These are phyloP conservation scores for Russula sp. DNA, from an alignment of 768 basidiomycete species.

Conservation along the genomic window DNA sequence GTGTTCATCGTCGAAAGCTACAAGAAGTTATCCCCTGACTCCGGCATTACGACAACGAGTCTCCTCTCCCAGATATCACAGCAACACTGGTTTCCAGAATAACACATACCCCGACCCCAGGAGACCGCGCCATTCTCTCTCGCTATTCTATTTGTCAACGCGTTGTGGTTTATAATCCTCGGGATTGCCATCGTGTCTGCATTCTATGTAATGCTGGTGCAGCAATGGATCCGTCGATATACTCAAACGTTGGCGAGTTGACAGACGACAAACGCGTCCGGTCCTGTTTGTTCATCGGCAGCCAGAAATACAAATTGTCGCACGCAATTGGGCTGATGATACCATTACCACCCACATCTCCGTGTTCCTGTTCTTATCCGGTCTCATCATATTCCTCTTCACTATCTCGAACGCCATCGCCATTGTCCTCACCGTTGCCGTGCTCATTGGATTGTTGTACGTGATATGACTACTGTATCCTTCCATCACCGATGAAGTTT, in stretches of 20 bases:
- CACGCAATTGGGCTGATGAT: slow-evolving; percentile 36
- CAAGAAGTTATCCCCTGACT: slow-evolving; percentile 26
- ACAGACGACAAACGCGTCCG: too few relatives aligned
- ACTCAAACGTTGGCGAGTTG: slow-evolving; percentile 1
- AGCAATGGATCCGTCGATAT: slow-evolving; percentile 24
- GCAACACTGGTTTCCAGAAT: slow-evolving; percentile 9
- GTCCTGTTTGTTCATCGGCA: slow-evolving; percentile 20
- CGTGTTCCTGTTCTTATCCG: slow-evolving; percentile 26
- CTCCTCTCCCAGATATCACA: slow-evolving; percentile 18
- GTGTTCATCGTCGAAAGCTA: slow-evolving; percentile 30
- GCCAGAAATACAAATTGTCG: slow-evolving; percentile 10
- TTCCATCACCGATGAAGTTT: slow-evolving; percentile 6
- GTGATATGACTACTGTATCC: slow-evolving; percentile 6
- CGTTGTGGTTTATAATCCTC: slow-evolving; percentile 23
- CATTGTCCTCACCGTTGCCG: background rate
- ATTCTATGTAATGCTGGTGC: slow-evolving; percentile 23
- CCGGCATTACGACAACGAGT: background rate
- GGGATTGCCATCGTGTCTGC: slow-evolving; percentile 17
- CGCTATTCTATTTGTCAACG: slow-evolving; percentile 18
- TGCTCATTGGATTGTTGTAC: slow-evolving; percentile 10
- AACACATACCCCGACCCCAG: slow-evolving; percentile 1
- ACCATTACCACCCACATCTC: slow-evolving; percentile 23
- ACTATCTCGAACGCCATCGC: slow-evolving; percentile 14
- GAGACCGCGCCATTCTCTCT: background rate
- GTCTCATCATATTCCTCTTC: slow-evolving; percentile 21